phyloP scores from a whole-genome alignment of 176 grass and related monocot genomes.

The Neostapfia colusana region DNA sequence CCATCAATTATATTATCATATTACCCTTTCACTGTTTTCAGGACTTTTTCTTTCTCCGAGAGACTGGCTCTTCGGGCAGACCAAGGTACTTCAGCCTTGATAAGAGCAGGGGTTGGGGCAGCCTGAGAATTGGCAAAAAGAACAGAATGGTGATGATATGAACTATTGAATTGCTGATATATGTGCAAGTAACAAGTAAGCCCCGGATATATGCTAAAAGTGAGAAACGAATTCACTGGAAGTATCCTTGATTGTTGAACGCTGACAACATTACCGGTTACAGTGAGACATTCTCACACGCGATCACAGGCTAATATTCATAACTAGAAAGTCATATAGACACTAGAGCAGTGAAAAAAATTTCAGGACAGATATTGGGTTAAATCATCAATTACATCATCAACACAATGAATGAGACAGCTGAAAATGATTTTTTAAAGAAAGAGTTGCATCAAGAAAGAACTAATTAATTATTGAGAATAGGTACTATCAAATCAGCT shows the following conservation, averaged over 20 bases:
- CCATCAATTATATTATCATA: constrained; percentile 15
- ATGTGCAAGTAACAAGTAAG: not conserved
- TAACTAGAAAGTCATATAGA: constrained; percentile 11
- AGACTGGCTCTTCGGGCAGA: constrained; percentile 84
- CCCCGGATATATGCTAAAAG: not conserved
- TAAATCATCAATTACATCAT: not conserved
- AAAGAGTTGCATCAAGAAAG: constrained; percentile 2
- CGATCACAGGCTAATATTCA: not conserved
- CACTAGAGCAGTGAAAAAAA: not conserved
- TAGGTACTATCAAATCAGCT: not conserved
- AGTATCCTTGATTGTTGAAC: not conserved
- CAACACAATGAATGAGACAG: too few relatives aligned
- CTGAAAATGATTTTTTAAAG: too few relatives aligned
- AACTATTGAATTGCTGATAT: not conserved
- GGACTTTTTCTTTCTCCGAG: constrained; percentile 81
- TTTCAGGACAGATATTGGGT: not conserved
- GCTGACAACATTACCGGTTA: not conserved
- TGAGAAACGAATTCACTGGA: not conserved
- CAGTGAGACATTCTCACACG: not conserved
- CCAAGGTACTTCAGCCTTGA: constrained; percentile 96
- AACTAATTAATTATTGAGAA: not conserved
- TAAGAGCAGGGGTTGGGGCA: constrained; percentile 57
- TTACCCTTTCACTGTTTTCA: constrained; percentile 99
- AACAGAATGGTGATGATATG: constrained; percentile 8
- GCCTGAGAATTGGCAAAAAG: constrained; percentile 36